Evolutionary conservation across 257 asterid genomes (phyloP), one percentile per base, ranked within the genome.

Genomic region (Ilex aquifolium): DNA sequence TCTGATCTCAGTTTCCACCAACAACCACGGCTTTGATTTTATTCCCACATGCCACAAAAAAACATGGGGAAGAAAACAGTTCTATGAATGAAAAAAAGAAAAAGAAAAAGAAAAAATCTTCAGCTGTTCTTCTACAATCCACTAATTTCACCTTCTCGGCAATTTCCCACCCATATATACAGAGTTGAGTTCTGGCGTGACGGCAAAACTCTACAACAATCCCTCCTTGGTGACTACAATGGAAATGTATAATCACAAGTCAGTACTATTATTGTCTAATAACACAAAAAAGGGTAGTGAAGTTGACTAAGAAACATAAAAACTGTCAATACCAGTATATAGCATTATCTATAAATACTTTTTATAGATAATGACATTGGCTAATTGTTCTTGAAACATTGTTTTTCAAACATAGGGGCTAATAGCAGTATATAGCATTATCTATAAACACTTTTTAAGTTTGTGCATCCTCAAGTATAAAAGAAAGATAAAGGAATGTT

Each of bases 191-290:
- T 72, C 78, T 77, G 76, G 31, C 73, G 78, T 27, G 95, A 82
- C 60, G 95, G 91, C 76, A 85, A 63, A 49, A 83, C 78, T 76
- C 91, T 83, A 76, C 99, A 85, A 60, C 97, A 89, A 60, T 92
- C 97, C 75, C 96, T 87, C 77, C 95, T 76, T 57, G 95, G 88
- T 13, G 91, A 82, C 95, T 86, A 85, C 71, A 70, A 57, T 3
- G 8, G 42, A 4, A 7, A 36, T 36, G 42, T 36, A 36, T 36
- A 36, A 36, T 2, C 52, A 46, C 52, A 46, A 46, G 52, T 10
- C 13, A 14, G 15, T 4, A 14, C 15, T 46, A 21, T 21, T 46
- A 46, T 14, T 46, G 10, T 46, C 3, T 4, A 7, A 46, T 7
- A 1, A 10, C n/a, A 14, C 14, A 46, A 0, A 46, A 10, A 10